phyloP scores from a whole-genome alignment of 2,329 filamentous ascomycete genomes.

The Botryosphaeria agaves region DNA sequence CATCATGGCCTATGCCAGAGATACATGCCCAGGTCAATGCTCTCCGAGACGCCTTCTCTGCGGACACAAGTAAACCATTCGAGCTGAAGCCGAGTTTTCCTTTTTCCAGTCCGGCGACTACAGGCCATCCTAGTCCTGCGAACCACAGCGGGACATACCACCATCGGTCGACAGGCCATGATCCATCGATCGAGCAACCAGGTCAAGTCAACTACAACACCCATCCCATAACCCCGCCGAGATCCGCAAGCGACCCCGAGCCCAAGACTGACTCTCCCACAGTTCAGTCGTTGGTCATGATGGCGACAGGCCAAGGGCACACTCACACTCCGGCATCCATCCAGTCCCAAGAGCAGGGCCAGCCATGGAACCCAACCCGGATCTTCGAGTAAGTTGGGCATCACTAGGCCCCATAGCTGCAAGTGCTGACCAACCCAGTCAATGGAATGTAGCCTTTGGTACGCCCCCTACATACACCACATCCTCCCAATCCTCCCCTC shows the following conservation, averaged over 20 bases:
- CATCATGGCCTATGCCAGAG: constrained; percentile 74
- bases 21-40: constrained; percentile 82
- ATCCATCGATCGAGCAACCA: constrained; percentile 31
- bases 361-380: constrained; percentile 73
- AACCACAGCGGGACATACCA: constrained; percentile 31
- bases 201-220: constrained; percentile 48
- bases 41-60: constrained; percentile 79
- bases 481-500: constrained; percentile 25
- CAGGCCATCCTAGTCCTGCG: constrained; percentile 44
- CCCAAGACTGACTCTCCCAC: constrained; percentile 61
- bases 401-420: no score
- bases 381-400: constrained; percentile 65
- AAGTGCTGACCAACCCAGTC: constrained; percentile 37
- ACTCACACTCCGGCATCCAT: constrained; percentile 32
- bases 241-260: constrained; percentile 55
- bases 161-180: constrained; percentile 29
- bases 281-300: constrained; percentile 55
- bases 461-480: constrained; percentile 35
- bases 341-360: constrained; percentile 42
- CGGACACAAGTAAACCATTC: constrained; percentile 69
- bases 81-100: constrained; percentile 78
- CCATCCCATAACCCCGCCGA: constrained; percentile 66
- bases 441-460: constrained; percentile 93
- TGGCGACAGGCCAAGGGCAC: constrained; percentile 39
- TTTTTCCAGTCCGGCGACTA: constrained; percentile 57